A percentile compares a stretch with the other conserved stretches of the same genome.
phyloP scores from a whole-genome alignment of 495 filamentous ascomycete species.

The Hypomontagnella submonticulosa region DNA sequence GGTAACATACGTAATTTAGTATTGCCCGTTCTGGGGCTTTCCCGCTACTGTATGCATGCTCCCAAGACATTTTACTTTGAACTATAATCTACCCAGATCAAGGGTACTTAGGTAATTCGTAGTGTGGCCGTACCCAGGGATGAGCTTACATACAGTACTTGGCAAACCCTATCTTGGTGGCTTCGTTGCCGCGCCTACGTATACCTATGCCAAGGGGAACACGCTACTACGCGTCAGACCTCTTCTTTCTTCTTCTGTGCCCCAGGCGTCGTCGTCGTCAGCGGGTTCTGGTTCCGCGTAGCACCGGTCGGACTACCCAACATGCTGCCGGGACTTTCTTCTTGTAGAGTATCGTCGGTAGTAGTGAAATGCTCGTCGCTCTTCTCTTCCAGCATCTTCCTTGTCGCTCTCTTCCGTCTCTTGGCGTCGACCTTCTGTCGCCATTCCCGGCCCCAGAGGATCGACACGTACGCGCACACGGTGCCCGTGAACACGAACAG shows the following conservation, averaged over 20 bases:
- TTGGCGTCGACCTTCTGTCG: slow-evolving; percentile 59
- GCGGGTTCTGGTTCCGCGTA: slow-evolving; percentile 15
- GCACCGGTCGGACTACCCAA: slow-evolving; percentile 14
- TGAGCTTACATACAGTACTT: slow-evolving; percentile 5
- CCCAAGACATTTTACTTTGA: too few species aligned
- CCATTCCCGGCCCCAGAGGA: slow-evolving; percentile 66
- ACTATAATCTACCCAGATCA: slow-evolving; percentile 13
- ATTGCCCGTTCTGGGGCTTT: too few species aligned
- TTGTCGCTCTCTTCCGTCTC: slow-evolving; percentile 49
- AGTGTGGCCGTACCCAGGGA: neutral
- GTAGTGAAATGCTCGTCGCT: slow-evolving; percentile 22
- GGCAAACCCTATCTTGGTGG: slow-evolving; percentile 29
- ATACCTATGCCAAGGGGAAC: slow-evolving; percentile 17
- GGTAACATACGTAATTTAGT: too few species aligned
- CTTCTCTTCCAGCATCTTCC: slow-evolving; percentile 28
- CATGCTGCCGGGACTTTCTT: neutral
- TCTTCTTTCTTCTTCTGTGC: slow-evolving; percentile 36
- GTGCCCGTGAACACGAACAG: slow-evolving; percentile 64
- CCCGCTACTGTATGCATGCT: too few species aligned
- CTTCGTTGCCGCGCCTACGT: slow-evolving; percentile 24
- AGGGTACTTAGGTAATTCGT: slow-evolving; percentile 1
- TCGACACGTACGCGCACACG: slow-evolving; percentile 58
- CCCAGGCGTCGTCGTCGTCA: slow-evolving; percentile 40
- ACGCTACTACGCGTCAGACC: slow-evolving; percentile 28
- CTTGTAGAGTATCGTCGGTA: slow-evolving; percentile 8